phyloP scores from a whole-genome alignment of 1,284 basidiomycete species.

The Tetrapyrgos nigripes region DNA sequence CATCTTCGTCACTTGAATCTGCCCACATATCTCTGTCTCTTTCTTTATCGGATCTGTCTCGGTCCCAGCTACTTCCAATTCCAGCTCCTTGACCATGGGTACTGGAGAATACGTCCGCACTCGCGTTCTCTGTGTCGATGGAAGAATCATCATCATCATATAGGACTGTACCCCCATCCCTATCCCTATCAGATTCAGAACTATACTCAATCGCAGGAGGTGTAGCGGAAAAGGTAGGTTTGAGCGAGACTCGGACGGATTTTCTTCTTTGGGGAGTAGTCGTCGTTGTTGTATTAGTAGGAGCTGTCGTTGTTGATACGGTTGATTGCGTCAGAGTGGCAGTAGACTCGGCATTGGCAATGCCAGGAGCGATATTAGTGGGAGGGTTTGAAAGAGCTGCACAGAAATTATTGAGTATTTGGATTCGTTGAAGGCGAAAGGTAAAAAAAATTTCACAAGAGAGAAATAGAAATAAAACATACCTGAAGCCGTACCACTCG shows the following conservation, averaged over 20 bases:
- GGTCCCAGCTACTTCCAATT: background rate
- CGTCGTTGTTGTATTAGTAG: background rate
- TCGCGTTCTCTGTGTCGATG: too few species aligned
- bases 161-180: too few species aligned
- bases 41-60: conserved; percentile 22
- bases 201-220: conserved; percentile 69
- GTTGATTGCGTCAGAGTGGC: background rate
- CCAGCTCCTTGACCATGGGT: too few species aligned
- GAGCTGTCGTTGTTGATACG: background rate
- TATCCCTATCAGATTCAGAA: too few species aligned
- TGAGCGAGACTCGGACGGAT: conserved; percentile 75
- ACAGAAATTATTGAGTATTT: too few species aligned
- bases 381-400: too few species aligned
- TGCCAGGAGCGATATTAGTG: background rate
- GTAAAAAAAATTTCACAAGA: too few species aligned
- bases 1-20: conserved; percentile 77
- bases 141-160: too few species aligned
- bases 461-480: too few species aligned
- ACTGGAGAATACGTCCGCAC: too few species aligned
- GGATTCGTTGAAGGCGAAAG: too few species aligned
- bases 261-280: conserved; percentile 57
- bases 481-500: too few species aligned
- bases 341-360: background rate
- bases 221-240: conserved; percentile 73
- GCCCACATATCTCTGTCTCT: conserved; percentile 59